Percentiles rank a stretch among this genome's conserved stretches.
Conservation (phyloP, 768 basidiomycete genomes). For the Xerocomus brunneocitrinus region DNA sequence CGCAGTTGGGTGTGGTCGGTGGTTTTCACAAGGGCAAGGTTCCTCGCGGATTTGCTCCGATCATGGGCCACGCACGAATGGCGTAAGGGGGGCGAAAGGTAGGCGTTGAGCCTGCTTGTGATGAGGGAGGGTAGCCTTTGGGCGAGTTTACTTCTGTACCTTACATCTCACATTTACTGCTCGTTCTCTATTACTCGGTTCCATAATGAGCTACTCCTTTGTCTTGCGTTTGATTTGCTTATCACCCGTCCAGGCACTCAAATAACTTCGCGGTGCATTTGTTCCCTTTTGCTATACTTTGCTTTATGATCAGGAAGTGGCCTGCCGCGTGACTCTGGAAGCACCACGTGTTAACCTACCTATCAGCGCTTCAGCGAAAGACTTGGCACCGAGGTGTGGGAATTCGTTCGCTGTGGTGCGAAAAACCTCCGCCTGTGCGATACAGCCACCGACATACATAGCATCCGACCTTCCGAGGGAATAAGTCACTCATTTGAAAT, state of each 20-base stretch:
- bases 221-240: background rate
- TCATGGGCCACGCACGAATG: background rate
- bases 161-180: background rate
- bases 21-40: background rate
- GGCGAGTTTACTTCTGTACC: background rate
- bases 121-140: background rate
- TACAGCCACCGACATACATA: background rate
- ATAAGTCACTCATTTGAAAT: background rate
- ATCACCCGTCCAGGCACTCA: background rate
- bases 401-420: background rate
- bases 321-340: background rate
- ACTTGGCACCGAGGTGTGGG: background rate
- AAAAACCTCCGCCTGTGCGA: background rate
- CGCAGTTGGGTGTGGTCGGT: background rate
- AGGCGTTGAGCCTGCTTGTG: background rate
- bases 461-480: background rate
- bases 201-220: background rate
- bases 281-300: background rate
- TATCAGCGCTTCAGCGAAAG: background rate
- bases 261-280: no score
- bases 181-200: background rate
- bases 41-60: background rate
- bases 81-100: background rate
- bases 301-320: background rate
- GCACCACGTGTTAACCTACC: background rate